Evolutionary conservation across 495 filamentous ascomycete species (phyloP), one percentile per base, ranked within the genome.

Genomic region (Talaromyces stipitatus): DNA sequence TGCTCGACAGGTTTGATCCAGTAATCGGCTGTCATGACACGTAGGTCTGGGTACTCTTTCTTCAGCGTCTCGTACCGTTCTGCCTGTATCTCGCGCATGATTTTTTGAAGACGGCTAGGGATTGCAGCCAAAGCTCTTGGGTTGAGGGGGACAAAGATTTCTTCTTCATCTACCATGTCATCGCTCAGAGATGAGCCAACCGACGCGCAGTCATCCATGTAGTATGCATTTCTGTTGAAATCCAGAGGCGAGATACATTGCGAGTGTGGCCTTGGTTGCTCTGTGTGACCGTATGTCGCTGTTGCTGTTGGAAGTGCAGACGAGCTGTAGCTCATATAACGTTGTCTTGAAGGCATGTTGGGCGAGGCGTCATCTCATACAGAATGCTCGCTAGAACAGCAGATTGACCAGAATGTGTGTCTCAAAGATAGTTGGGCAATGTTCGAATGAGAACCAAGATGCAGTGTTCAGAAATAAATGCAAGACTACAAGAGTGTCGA

Each of bases 131-230:
- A 54, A 28, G 64, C 62, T 7, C 32, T 46, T 63, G 58, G 58
- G 55, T 69, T 64, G 6, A 66, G 62, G 9, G 62, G 56, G 29
- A 56, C 63, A 23, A 69, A 54, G 14, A 65, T 63, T 50, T 69
- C 66, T 46, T 65, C 62, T 59, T 65, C 66, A 29, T 59, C 54
- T 26, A 55, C 58, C 20, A 51, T 61, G 28, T 26, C 54, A 20
- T 55, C 54, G 54, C 54, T 55, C 20, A 26, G 36, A 4, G 51
- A 54, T 3, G 51, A 54, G 6, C 32, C 30, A 27, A 38, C 5
- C 12, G 51, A 54, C 27, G 30, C 51, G 20, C 27, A 9, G 9
- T 54, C 28, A 23, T 36, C 29, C 22, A 33, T 20, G 51, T 38
- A 33, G 22, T 54, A 22, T 38, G 28, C 51, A 18, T 22, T 23